These are phyloP conservation scores for Rhizoctonia solani DNA, from an alignment of 1,284 basidiomycete species.

Conservation along the genomic window DNA sequence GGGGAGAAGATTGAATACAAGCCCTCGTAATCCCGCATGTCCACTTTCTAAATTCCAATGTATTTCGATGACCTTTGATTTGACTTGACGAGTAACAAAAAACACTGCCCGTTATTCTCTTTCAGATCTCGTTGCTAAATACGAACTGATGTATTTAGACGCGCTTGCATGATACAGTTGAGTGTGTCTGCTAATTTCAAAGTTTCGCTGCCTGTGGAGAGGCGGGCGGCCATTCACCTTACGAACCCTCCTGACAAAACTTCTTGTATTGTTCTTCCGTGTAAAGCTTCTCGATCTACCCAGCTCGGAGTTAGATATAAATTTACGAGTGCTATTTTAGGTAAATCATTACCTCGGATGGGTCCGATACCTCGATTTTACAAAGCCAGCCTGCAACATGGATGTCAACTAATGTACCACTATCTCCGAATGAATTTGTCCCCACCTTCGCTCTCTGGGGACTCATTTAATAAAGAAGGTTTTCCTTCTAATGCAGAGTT, in stretches of 20 bases:
- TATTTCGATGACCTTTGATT: too few species aligned
- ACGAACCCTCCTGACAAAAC: conserved; percentile 50
- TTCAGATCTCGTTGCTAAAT: not conserved
- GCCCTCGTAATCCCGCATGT: conserved; percentile 45
- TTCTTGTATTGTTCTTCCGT: conserved; percentile 78
- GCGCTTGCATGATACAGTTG: conserved; percentile 5
- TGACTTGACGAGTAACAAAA: conserved; percentile 8
- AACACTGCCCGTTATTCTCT: not conserved
- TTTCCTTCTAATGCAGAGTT: conserved; percentile 73
- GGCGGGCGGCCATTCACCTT: not conserved
- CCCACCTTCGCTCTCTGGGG: conserved; percentile 82
- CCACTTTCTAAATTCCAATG: not conserved
- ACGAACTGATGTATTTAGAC: conserved; percentile 43
- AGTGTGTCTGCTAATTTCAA: conserved; percentile 14
- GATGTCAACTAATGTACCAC: not conserved
- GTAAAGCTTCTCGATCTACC: conserved; percentile 69
- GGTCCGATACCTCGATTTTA: conserved; percentile 84
- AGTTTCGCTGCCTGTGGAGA: not conserved
- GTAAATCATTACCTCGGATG: conserved; percentile 61
- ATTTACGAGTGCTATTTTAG: not conserved
- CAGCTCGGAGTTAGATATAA: conserved; percentile 46
- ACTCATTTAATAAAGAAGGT: conserved; percentile 88
- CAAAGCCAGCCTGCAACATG: conserved; percentile 83
- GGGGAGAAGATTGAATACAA: conserved; percentile 85
- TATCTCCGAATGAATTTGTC: conserved; percentile 18